Conservation (phyloP, 805 yeast species). For the Kodamaea hsintzibuensis region DNA sequence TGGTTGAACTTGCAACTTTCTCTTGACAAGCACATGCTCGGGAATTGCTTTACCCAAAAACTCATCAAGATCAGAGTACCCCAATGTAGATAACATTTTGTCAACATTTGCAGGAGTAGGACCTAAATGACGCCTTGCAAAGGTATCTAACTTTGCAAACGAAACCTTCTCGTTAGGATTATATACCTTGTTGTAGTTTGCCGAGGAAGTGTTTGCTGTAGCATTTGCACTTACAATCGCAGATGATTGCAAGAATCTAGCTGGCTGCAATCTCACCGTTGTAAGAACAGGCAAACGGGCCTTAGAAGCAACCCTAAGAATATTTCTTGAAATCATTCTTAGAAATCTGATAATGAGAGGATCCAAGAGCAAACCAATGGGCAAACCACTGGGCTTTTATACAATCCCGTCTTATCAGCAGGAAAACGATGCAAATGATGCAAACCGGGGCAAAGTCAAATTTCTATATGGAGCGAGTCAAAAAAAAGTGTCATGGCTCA, state of each 20-base stretch:
- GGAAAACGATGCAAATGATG: too few relatives aligned
- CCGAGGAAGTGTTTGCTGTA: conserved; percentile 57
- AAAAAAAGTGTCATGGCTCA: background rate
- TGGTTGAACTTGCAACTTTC: conserved; percentile 70
- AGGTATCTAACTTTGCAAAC: conserved; percentile 64
- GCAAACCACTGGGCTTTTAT: background rate
- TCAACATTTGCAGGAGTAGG: conserved; percentile 64
- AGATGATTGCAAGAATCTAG: background rate
- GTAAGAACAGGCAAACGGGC: background rate
- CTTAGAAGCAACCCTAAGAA: conserved; percentile 8
- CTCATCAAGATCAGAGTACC: conserved; percentile 64
- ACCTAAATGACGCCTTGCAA: conserved; percentile 89
- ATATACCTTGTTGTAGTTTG: conserved; percentile 48
- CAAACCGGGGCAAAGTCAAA: background rate
- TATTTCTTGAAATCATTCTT: conserved; percentile 12
- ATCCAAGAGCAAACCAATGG: background rate
- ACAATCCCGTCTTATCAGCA: background rate
- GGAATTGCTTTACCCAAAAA: conserved; percentile 80
- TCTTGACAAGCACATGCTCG: conserved; percentile 63
- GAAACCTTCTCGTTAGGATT: conserved; percentile 31
- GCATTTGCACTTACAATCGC: conserved; percentile 8
- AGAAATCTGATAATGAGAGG: background rate
- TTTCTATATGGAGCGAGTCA: background rate
- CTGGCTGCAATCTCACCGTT: background rate
- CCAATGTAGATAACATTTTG: conserved; percentile 66